Base-by-base conservation (phyloP, 768 basidiomycete genomes). In the Serendipita indica region DNA sequence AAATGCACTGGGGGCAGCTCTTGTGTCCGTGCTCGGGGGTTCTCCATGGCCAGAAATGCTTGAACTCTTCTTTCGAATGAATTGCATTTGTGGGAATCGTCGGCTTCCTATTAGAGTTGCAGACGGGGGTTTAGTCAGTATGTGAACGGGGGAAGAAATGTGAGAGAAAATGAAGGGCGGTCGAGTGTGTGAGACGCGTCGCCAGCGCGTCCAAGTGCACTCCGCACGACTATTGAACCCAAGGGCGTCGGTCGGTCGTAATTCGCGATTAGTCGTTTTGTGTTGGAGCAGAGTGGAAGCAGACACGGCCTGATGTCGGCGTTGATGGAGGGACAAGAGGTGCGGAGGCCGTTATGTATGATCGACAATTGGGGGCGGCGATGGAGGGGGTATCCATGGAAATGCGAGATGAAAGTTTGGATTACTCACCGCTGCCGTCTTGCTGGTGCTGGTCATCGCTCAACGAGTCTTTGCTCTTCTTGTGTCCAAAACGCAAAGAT, bases 301-400 rank as follows among this genome's bases (percentile, higher is more conserved):
- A 43, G 41, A 43, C 27, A 43, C 41, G 41, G 41, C 18, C 18
- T 43, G 41, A 43, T 43, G 41, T 43, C 41, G 41, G 41, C n/a
- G 41, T 18, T 18, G 41, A 7, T 43, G 18, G 41, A 43, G 41
- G 41, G 5, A 43, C 41, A 43, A 43, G 27, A 10, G 12, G 12
- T 37, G 18, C 10, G 18, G 35, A 37, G 41, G 7, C 41, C 18
- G 7, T 25, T 7, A 5, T 43, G n/a, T n/a, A n/a, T n/a, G n/a
- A n/a, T 43, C 5, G 41, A 6, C 41, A 7, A 25, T 6, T 7
- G n/a, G 6, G 27, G 27, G n/a, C 41, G 41, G 41, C 41, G 27
- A 25, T 7, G 27, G 18, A n/a, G 7, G 27, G n/a, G 5, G 27
- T 43, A 18, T n/a, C 41, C 41, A 43, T 43, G 41, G 41, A n/a